Conservation (phyloP, 495 filamentous ascomycete species). For the Penicillium parvum region DNA sequence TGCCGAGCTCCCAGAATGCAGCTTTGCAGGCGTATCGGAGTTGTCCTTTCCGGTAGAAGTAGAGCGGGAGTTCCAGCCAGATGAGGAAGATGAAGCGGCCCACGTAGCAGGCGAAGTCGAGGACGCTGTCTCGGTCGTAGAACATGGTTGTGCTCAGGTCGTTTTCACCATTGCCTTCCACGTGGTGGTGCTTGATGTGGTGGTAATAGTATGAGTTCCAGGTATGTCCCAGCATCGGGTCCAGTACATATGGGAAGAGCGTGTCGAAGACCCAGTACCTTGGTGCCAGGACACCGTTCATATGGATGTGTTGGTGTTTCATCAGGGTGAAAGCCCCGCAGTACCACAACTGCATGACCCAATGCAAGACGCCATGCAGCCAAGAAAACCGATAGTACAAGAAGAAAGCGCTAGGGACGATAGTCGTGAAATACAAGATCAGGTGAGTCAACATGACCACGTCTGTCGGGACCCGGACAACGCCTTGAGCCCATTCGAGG, state of each 20-base stretch:
- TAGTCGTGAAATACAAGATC: conserved; percentile 63
- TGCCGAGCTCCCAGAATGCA: conserved; percentile 53
- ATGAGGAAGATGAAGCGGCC: conserved; percentile 66
- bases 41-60: conserved; percentile 60
- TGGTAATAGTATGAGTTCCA: conserved; percentile 84
- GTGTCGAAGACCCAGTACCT: conserved; percentile 50
- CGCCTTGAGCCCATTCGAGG: conserved; percentile 44
- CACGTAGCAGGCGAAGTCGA: conserved; percentile 63
- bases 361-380: conserved; percentile 59
- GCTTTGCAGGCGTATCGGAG: conserved; percentile 45
- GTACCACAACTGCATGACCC: conserved; percentile 57
- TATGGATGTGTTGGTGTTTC: conserved; percentile 81
- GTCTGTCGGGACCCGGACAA: conserved; percentile 59
- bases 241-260: conserved; percentile 65
- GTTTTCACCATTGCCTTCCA: conserved; percentile 73
- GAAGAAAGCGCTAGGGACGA: conserved; percentile 59
- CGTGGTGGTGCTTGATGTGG: conserved; percentile 80
- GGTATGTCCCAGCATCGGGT: conserved; percentile 75
- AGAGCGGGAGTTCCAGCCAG: conserved; percentile 70
- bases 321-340: conserved; percentile 71
- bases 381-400: conserved; percentile 63
- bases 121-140: conserved; percentile 65
- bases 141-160: conserved; percentile 72
- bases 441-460: conserved; percentile 77
- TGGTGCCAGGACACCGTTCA: conserved; percentile 59